Conservation (phyloP, 2,329 filamentous ascomycete species). For the Biscogniauxia sp. region DNA sequence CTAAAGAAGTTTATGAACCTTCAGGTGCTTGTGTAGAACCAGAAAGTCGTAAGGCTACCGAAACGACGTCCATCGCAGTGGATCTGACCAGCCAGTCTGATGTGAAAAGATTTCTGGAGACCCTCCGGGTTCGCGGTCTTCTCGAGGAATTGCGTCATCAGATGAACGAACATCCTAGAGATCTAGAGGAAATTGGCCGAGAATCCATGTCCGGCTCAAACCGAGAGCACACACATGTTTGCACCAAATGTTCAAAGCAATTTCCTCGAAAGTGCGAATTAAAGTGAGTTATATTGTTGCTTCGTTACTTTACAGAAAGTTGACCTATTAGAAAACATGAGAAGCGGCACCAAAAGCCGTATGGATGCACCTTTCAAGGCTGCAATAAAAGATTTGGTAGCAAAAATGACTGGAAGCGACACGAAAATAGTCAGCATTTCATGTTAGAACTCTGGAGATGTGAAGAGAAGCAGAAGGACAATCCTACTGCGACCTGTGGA, state of each 20-base stretch:
- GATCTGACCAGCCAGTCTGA: conserved; percentile 14
- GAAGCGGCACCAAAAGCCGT: conserved; percentile 78
- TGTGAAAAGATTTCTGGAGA: conserved; percentile 22
- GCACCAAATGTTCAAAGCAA: conserved; percentile 43
- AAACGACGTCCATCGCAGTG: background rate
- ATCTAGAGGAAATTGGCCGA: conserved; percentile 9
- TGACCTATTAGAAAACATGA: conserved; percentile 67
- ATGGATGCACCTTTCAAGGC: conserved; percentile 70
- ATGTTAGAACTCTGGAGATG: conserved; percentile 73
- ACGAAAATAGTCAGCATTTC: conserved; percentile 78
- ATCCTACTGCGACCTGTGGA: conserved; percentile 45
- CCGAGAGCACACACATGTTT: conserved; percentile 28
- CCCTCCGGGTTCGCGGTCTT: conserved; percentile 23
- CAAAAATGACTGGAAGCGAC: conserved; percentile 92
- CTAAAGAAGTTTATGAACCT: background rate
- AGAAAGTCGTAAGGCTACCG: background rate
- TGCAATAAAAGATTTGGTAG: conserved; percentile 80
- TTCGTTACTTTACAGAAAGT: conserved; percentile 4
- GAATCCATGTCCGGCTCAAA: conserved; percentile 13
- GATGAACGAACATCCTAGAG: conserved; percentile 17
- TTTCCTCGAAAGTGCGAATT: conserved; percentile 55
- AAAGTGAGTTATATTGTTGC: conserved; percentile 40
- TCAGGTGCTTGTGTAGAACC: conserved; percentile 4
- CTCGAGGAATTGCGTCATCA: conserved; percentile 25
- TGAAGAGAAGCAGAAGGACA: conserved; percentile 36